phyloP scores from a whole-genome alignment of 1,284 basidiomycete species.

The Baeospora myosura region DNA sequence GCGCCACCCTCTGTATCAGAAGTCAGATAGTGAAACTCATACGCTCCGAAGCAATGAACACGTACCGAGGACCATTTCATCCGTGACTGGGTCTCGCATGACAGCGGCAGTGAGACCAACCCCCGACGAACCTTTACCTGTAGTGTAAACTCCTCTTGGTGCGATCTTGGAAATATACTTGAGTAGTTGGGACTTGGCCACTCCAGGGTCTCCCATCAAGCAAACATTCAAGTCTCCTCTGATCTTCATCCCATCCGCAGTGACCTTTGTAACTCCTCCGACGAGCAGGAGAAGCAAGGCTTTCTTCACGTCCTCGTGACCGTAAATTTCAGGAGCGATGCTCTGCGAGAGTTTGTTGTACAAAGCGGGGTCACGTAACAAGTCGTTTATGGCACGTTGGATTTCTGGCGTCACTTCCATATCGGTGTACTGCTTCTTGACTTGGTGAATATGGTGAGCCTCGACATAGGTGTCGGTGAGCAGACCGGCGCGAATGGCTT shows the following conservation, averaged over 20 bases:
- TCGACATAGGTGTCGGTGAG: constrained; percentile 98
- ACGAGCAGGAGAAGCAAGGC: constrained; percentile 91
- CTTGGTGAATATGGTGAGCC: constrained; percentile 83
- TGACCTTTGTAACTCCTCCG: constrained; percentile 91
- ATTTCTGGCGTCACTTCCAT: constrained; percentile 92
- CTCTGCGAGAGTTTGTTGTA: constrained; percentile 82
- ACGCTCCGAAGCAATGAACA: constrained; percentile 16
- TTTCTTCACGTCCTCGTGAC: constrained; percentile 97
- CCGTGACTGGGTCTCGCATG: constrained; percentile 98
- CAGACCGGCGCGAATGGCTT: constrained; percentile 87
- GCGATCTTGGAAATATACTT: constrained; percentile 99
- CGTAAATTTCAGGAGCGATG: constrained; percentile 98
- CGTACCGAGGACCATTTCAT: constrained; percentile 97
- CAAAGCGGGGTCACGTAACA: constrained; percentile 72
- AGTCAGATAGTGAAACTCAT: constrained; percentile 7
- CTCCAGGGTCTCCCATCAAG: constrained; percentile 99
- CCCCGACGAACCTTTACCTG: constrained; percentile 95
- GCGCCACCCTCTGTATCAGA: constrained; percentile 87
- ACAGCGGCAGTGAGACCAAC: constrained; percentile 98
- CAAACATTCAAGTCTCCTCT: constrained; percentile 97
- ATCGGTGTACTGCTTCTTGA: constrained; percentile 96
- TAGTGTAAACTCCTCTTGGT: constrained; percentile 96
- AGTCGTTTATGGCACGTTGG: constrained; percentile 58
- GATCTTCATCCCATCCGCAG: constrained; percentile 98
- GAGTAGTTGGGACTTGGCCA: constrained; percentile 95